Base-by-base conservation (phyloP, 257 asterid genomes). In the Linaria vulgaris region DNA sequence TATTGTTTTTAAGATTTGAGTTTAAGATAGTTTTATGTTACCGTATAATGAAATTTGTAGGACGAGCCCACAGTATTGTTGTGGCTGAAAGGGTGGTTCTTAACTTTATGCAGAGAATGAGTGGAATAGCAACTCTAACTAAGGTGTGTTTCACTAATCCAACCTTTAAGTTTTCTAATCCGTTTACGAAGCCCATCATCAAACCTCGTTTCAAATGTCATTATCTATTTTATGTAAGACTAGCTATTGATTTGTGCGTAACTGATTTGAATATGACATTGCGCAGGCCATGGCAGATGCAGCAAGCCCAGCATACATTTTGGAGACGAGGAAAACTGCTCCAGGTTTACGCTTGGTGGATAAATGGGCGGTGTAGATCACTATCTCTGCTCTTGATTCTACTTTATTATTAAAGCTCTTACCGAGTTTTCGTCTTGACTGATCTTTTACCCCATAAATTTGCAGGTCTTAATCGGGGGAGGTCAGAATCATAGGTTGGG, bases 51-150 rank as follows among this genome's bases (percentile, higher is more conserved):
- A 66, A 63, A 11, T 71, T 21, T 74, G 69, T 84, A 94, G 97
- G 99, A 74, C 82, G 76, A 38, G 96, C 99, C 30, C 91, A 94
- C 77, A 87, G 79, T 71, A 87, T 87, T 74, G 87, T 94, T 55
- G 86, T 90, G 53, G 96, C 95, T 63, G 97, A 94, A 78, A 85
- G 99, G 75, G 95, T 94, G 66, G 99, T 87, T 51, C 99, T 90
- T 65, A 94, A 94, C 74, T 94, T 94, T 71, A 94, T 94, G 96
- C 97, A 94, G 81, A 81, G 99, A 69, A 94, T 94, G 99, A 94
- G 99, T 64, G 99, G 99, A 79, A 80, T 94, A 63, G 97, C 99
- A 45, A 94, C 97, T 76, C 87, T 94, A 57, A 87, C 97, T 48
- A 86, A 85, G 96, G 96, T 94, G 58, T 44, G 72, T 59, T n/a